Percentiles rank a stretch among this genome's conserved stretches.
phyloP scores from a whole-genome alignment of 139 green algal genomes.

The Nannochloris sp. region DNA sequence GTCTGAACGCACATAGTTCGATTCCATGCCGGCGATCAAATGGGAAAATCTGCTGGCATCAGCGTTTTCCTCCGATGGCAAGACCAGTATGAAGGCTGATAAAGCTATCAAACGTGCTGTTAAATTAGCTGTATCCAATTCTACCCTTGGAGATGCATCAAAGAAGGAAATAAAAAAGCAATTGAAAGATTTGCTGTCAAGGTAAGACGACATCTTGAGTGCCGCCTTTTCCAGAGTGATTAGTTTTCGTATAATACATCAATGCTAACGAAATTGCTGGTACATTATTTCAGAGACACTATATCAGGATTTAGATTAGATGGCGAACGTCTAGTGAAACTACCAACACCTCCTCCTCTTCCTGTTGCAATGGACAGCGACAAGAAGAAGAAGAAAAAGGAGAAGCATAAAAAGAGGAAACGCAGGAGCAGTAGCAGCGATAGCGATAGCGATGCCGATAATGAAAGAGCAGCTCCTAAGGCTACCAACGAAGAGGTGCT shows the following conservation, averaged over 20 bases:
- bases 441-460: not conserved
- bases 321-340: not conserved
- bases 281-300: not conserved
- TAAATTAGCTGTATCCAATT: too few species aligned
- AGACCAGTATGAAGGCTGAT: not conserved
- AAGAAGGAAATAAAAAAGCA: too few species aligned
- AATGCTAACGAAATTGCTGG: too few species aligned
- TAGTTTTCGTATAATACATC: too few species aligned
- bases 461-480: not conserved
- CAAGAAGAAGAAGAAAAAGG: not conserved
- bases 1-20: too few species aligned
- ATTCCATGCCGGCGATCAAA: too few species aligned
- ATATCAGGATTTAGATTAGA: not conserved
- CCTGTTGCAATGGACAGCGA: not conserved
- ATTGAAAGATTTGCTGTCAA: not conserved
- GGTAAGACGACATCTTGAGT: not conserved
- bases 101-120: constrained; percentile 14
- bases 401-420: not conserved
- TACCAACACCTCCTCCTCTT: not conserved
- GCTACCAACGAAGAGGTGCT: too few species aligned
- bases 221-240: too few species aligned
- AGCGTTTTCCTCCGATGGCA: too few species aligned
- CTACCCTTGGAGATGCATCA: too few species aligned
- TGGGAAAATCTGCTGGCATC: too few species aligned
- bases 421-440: not conserved